Evolutionary conservation across 129 eudicot species (phyloP).

Genomic region (Logfia minima): DNA sequence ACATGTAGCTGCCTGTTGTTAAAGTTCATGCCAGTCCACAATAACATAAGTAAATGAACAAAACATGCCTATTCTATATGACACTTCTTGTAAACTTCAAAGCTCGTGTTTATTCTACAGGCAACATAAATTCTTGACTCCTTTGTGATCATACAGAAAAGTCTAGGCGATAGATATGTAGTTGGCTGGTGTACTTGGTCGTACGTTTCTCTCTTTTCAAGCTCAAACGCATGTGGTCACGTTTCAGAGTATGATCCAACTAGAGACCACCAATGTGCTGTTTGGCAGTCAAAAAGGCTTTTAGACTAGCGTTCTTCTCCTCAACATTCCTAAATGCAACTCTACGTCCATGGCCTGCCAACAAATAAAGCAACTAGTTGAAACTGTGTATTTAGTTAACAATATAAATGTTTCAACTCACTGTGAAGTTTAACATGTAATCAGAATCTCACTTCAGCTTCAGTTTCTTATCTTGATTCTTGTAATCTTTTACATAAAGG

Average conservation of each 20-base stretch:
- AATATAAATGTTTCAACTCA: neutral
- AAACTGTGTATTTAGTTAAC: neutral
- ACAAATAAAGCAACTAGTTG: neutral
- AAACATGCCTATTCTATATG: neutral
- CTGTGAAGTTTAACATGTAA: neutral
- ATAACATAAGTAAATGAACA: neutral
- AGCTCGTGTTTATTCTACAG: neutral
- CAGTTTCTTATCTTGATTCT: neutral
- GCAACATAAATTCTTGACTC: neutral
- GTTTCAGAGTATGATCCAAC: neutral
- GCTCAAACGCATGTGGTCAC: neutral
- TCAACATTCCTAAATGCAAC: conserved; percentile 41
- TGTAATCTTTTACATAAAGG: too few species aligned
- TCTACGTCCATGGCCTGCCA: conserved; percentile 65
- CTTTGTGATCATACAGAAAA: neutral
- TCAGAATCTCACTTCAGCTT: neutral
- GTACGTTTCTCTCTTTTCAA: neutral
- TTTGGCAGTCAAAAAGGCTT: conserved; percentile 51
- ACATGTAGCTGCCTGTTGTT: neutral
- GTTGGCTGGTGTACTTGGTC: neutral
- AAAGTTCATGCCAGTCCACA: neutral
- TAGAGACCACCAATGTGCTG: conserved; percentile 7
- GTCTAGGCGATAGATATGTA: neutral
- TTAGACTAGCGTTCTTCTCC: conserved; percentile 50
- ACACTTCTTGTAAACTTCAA: neutral